These are phyloP conservation scores for Trichoderma koningiopsis DNA, from an alignment of 2,329 filamentous ascomycete genomes.

Conservation along the genomic window DNA sequence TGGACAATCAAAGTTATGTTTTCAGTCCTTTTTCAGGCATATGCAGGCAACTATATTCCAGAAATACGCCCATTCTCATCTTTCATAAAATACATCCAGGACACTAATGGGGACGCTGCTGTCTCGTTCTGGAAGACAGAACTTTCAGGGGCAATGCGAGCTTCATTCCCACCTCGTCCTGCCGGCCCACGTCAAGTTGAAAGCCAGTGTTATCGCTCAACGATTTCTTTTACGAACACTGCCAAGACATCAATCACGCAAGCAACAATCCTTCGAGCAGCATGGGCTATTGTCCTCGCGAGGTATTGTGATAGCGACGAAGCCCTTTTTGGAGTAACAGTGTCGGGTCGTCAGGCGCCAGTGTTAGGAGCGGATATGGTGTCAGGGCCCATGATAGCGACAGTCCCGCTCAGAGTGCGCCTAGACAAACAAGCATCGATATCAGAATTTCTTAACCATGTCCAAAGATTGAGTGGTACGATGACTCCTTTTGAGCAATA, in stretches of 20 bases:
- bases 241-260: slow-evolving; percentile 28
- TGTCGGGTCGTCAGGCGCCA: slow-evolving; percentile 30
- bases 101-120: slow-evolving; percentile 29
- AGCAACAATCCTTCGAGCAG: slow-evolving; percentile 33
- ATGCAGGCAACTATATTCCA: slow-evolving; percentile 9
- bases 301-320: slow-evolving; percentile 38
- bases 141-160: slow-evolving; percentile 19
- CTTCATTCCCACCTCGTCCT: slow-evolving; percentile 26
- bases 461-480: slow-evolving; percentile 24
- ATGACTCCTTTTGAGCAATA: slow-evolving; percentile 31
- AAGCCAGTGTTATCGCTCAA: slow-evolving; percentile 13
- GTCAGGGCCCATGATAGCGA: slow-evolving; percentile 27
- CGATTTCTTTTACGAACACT: slow-evolving; percentile 2
- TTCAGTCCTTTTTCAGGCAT: slow-evolving; percentile 22
- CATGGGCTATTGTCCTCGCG: slow-evolving; percentile 40
- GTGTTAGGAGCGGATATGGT: slow-evolving; percentile 28
- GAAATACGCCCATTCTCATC: slow-evolving; percentile 11
- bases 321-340: slow-evolving; percentile 28
- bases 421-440: slow-evolving; percentile 10
- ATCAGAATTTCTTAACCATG: slow-evolving; percentile 15
- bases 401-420: slow-evolving; percentile 21
- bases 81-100: slow-evolving; percentile 35
- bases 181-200: background rate
- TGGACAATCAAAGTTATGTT: slow-evolving; percentile 32
- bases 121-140: slow-evolving; percentile 26